Evolutionary conservation across 371 early-diverging fungal genomes (phyloP).

Genomic region (Mortierella sp.): DNA sequence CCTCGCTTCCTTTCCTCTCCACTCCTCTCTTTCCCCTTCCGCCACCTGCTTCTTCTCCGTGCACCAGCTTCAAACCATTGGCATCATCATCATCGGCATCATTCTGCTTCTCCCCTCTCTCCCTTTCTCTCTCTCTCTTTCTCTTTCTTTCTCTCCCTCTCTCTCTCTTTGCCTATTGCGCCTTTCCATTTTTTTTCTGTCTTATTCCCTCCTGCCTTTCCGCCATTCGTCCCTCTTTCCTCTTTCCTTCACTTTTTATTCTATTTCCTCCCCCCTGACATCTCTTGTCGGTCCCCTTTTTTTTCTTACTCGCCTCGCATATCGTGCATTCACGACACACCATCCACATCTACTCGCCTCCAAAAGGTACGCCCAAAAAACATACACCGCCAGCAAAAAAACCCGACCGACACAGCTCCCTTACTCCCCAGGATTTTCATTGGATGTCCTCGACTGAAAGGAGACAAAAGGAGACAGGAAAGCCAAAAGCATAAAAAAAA

Average conservation of each 20-base stretch:
- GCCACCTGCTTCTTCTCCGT: not conserved
- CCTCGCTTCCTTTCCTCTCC: not conserved
- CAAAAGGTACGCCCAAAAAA: not conserved
- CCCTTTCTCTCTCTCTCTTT: not conserved
- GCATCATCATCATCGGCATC: not conserved
- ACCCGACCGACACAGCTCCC: not conserved
- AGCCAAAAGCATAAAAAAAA: no score
- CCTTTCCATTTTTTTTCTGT: no score
- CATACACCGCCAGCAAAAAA: not conserved
- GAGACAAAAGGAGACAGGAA: no score
- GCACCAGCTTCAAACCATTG: slow-evolving; percentile 1
- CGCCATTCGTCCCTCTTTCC: not conserved
- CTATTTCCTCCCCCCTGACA: slow-evolving; percentile 2
- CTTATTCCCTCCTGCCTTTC: not conserved
- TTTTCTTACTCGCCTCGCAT: slow-evolving; percentile 11
- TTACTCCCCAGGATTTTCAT: no score
- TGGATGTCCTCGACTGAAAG: no score
- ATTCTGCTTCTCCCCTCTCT: not conserved
- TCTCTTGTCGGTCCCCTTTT: not conserved
- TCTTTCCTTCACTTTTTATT: slow-evolving; percentile 5
- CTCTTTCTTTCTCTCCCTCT: slow-evolving; percentile 1
- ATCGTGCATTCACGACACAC: slow-evolving; percentile 4
- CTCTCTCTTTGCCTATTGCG: not conserved
- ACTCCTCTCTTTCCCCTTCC: not conserved
- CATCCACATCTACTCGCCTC: not conserved